Evolutionary conservation across 2,329 filamentous ascomycete genomes (phyloP), one percentile per base, ranked within the genome.

Genomic region (Juglanconis oblonga): DNA sequence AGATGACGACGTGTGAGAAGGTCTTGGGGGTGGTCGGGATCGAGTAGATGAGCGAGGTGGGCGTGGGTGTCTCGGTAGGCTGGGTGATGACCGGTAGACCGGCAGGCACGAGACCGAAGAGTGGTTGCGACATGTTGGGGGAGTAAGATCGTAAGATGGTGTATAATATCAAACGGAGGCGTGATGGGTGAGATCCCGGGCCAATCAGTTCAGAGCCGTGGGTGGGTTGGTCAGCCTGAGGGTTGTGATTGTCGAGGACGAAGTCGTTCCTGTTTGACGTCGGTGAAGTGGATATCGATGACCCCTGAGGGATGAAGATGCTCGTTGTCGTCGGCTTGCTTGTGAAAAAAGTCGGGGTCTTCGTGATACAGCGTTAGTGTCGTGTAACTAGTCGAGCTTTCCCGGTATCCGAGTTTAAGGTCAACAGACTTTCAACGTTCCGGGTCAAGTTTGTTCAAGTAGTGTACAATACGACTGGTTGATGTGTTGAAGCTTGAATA

Each of bases 1-100:
- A 96, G 59, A 98, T 87, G 68, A 92, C 89, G 58, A 98, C 84
- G 72, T 98, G 92, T 14, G 89, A 87, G 73, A 95, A 92, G 55
- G 85, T 67, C 48, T 78, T 78, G 58, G 67, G 62, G n/a, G 74
- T 66, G 11, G 77, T 73, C 2, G 73, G 73, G 58, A 85, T 75
- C 53, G 76, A 74, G 73, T 83, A 88, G 59, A 86, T 76, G 66
- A 85, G 80, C n/a, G 80, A 83, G 2, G 80, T 82, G 53, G 77
- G 76, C 0, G 81, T 79, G 0, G 81, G 84, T 2, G 77, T 72
- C n/a, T 80, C 79, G 35, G 81, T 76, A 1, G 86, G 84, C 1
- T 73, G 70, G 2, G 80, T 83, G 60, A 87, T 77, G 55, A 86
- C 76, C 1, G 83, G 80, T 62, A 82, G 82, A 59, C 85, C 84